These are phyloP conservation scores for Evernia prunastri DNA, from an alignment of 495 filamentous ascomycete genomes.

Conservation along the genomic window DNA sequence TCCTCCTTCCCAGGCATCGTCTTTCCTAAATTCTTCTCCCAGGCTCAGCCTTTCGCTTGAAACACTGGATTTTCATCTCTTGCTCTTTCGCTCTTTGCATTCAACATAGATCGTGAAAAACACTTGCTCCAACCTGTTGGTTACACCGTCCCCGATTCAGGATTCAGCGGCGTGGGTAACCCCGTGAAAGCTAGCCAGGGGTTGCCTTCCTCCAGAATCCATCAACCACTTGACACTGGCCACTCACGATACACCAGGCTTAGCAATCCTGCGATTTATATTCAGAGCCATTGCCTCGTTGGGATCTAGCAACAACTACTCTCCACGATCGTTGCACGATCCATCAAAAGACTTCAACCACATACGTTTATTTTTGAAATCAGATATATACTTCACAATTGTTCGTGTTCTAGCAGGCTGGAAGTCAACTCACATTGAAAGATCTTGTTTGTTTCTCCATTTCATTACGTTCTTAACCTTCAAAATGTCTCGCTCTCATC, in stretches of 20 bases:
- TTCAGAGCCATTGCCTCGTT: conserved; percentile 10
- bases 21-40: conserved; percentile 1
- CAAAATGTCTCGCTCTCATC: conserved; percentile 26
- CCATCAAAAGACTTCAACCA: conserved; percentile 10
- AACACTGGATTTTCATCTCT: neutral
- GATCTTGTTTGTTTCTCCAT: conserved; percentile 17
- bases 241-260: conserved; percentile 4
- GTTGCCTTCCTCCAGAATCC: neutral
- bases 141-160: conserved; percentile 5
- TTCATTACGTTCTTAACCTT: conserved; percentile 14
- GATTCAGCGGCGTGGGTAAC: conserved; percentile 8
- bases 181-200: neutral
- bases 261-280: conserved; percentile 8
- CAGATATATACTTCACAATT: conserved; percentile 18
- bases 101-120: neutral
- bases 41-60: neutral
- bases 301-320: conserved; percentile 8
- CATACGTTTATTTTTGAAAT: conserved; percentile 9
- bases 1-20: conserved; percentile 1
- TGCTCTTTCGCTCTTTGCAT: neutral
- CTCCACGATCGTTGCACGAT: neutral
- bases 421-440: neutral
- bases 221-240: neutral
- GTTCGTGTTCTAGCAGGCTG: neutral
- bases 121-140: neutral